Evolutionary conservation across 345 rosid species (phyloP), one percentile per base, ranked within the genome.

Genomic region (Citrus trifoliata): DNA sequence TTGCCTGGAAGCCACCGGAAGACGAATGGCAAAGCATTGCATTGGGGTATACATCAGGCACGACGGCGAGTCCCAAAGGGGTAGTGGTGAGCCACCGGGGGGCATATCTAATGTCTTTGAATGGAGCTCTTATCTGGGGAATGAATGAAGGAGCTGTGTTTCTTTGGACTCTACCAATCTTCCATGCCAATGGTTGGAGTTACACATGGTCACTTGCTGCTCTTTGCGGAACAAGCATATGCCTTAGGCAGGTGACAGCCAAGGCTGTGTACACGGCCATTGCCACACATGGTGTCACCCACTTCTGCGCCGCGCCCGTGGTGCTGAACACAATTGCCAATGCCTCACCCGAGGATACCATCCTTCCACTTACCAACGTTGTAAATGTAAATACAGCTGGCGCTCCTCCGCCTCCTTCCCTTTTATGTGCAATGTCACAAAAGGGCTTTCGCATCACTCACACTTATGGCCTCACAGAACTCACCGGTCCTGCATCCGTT

Each of bases 21-120:
- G 98, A 96, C 71, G 99, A 93, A 81, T 96, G 98, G 98, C 98
- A 93, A 85, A 96, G 99, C 75, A 96, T 96, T 37, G 87, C 98
- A 76, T 82, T 96, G 65, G 95, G 94, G 48, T 94, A 96, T 83
- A 96, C 98, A 62, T 96, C 99, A 1, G 99, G 99, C 16, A 94
- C 98, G n/a, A 94, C 99, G 0, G 92, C 97, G 60, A 93, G 93
- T 78, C 99, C 99, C 0, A 94, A 90, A 78, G 98, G 98, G 27
- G 98, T 96, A 35, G 94, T 94, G 69, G 80, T 96, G 82, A 83
- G 88, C 82, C 99, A 94, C 80, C 87, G 98, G 27, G 99, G 98
- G 48, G 99, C 98, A 10, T 94, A 93, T 79, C 55, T 91, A 40
- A 94, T 93, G 98, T 79, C 94, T 76, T 7, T 93, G 73, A 90